Percentiles rank a stretch among this genome's conserved stretches.
These are phyloP conservation scores for Schoenoplectus tabernaemontani DNA, from an alignment of 202 grass and related monocot genomes.

Conservation along the genomic window DNA sequence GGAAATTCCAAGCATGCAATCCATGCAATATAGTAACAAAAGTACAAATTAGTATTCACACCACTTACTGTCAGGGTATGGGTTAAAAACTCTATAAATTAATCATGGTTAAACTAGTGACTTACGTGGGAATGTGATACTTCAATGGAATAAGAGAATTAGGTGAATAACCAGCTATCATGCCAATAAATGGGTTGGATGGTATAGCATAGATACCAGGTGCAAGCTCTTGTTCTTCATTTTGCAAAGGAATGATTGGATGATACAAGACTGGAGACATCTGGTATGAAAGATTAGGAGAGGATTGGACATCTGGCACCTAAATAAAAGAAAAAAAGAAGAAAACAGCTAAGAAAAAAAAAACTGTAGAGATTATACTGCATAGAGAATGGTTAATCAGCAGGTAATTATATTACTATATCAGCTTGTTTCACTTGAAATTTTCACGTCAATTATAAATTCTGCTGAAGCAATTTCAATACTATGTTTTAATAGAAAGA, in stretches of 20 bases:
- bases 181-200: constrained; percentile 38
- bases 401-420: neutral
- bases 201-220: constrained; percentile 87
- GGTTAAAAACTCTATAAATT: neutral
- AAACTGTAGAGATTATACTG: neutral
- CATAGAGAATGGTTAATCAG: neutral
- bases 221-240: constrained; percentile 49
- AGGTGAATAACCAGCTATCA: constrained; percentile 36
- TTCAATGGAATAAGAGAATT: constrained; percentile 54
- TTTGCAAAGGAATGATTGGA: constrained; percentile 32
- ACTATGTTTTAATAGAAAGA: neutral
- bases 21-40: neutral
- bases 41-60: neutral
- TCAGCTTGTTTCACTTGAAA: neutral
- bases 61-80: neutral
- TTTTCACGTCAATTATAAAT: neutral
- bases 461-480: neutral
- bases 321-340: neutral
- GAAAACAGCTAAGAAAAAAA: neutral
- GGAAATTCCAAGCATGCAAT: neutral
- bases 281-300: constrained; percentile 15
- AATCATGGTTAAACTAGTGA: neutral
- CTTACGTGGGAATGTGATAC: constrained; percentile 81
- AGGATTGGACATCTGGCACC: neutral
- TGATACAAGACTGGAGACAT: constrained; percentile 42